Evolutionary conservation across 768 basidiomycete genomes (phyloP), one percentile per base, ranked within the genome.

Genomic region (Leccinum aurantiacum): DNA sequence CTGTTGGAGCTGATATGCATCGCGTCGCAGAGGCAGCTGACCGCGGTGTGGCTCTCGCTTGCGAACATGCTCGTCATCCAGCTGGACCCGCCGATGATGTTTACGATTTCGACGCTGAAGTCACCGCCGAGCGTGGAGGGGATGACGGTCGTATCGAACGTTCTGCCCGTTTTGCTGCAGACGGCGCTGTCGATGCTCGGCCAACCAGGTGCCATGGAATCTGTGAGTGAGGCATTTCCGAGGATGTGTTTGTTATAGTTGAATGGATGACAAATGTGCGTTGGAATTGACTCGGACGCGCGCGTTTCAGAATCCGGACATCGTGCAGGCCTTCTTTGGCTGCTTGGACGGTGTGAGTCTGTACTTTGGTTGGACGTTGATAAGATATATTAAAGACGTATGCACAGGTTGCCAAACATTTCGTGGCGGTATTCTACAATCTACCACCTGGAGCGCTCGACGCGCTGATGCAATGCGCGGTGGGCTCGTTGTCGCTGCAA

Each of bases 291-390:
- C 48, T 9, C 41, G 38, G 17, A 41, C 17, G 38, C 0, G 38
- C 38, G 11, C 27, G 24, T 52, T 22, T 6, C 55, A 96, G 93
- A 93, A 96, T 68, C 94, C 95, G 0, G 95, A 96, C 70, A 84
- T 96, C 27, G 91, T 93, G 15, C 93, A 94, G 69, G 87, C 86
- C 25, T 95, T 95, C 73, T 96, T 95, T 74, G 80, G 80, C 9
- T 95, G 87, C 69, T 82, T 91, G 79, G 91, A 93, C 49, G 81
- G 84, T 49, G 91, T 91, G 61, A 51, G 82, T 78, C 17, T 27
- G 29, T 35, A 24, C 7, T 22, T 29, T 50, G 57, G 47, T 47
- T 37, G 49, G 47, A 46, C 29, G 49, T 37, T 7, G 38, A 4
- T 27, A 10, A n/a, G 41, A 44, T 53, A 19, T 37, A 33, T 57